These are phyloP conservation scores for Zea mays DNA, from an alignment of 176 grass and related monocot species.

Conservation along the genomic window Zm-B73-REFERENCE-NAM-5.0 NC_050102.1:140043001-140043500, in stretches of 20 bases:
- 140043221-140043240: slow-evolving; percentile 34
- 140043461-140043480: too few species aligned
- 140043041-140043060: slow-evolving; percentile 72
- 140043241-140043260: too few species aligned
- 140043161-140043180: background rate
- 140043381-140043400: too few species aligned
- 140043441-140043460: too few species aligned
- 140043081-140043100: slow-evolving; percentile 72
- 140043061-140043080: slow-evolving; percentile 75
- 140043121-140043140: slow-evolving; percentile 9
- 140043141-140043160: background rate
- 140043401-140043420: too few species aligned
- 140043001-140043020: slow-evolving; percentile 64
- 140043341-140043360: too few species aligned
- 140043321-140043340: too few species aligned
- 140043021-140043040: slow-evolving; percentile 75
- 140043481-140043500: too few species aligned
- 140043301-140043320: too few species aligned
- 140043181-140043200: slow-evolving; percentile 58
- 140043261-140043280: slow-evolving; percentile 56
- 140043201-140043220: slow-evolving; percentile 85
- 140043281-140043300: slow-evolving; percentile 82
- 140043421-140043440: too few species aligned
- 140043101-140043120: background rate
- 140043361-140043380: too few species aligned